Conservation (phyloP, 1,284 basidiomycete species). For the Fistulinella cinereoalba region DNA sequence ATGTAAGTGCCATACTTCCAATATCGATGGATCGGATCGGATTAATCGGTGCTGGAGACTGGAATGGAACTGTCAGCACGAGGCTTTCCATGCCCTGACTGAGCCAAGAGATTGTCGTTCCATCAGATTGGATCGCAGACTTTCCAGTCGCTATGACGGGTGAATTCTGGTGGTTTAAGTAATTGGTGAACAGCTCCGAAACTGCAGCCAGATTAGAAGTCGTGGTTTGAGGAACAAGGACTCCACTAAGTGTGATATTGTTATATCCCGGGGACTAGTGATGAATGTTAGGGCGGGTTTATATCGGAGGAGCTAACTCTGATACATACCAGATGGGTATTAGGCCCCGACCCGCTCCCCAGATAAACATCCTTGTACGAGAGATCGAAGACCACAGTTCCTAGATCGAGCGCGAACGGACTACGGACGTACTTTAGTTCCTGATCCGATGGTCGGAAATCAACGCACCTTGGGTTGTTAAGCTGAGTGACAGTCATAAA, state of each 20-base stretch:
- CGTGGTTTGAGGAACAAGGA: conserved; percentile 54
- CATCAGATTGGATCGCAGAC: conserved; percentile 56
- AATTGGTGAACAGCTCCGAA: conserved; percentile 70
- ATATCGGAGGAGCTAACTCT: background rate
- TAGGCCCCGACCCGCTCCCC: conserved; percentile 53
- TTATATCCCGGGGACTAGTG: conserved; percentile 54
- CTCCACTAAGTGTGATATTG: conserved; percentile 60
- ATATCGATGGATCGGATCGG: conserved; percentile 71
- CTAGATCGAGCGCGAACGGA: conserved; percentile 69
- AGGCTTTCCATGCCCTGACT: conserved; percentile 60
- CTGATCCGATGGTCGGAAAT: background rate
- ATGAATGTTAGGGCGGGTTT: background rate
- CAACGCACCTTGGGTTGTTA: conserved; percentile 56
- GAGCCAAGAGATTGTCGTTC: conserved; percentile 64
- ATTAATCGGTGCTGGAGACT: conserved; percentile 51
- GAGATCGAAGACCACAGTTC: conserved; percentile 65
- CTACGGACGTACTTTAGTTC: conserved; percentile 33
- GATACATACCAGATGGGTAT: conserved; percentile 52
- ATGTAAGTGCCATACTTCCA: conserved; percentile 58
- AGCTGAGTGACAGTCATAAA: conserved; percentile 59
- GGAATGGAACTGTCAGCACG: conserved; percentile 60
- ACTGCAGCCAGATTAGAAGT: conserved; percentile 49
- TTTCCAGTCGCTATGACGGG: conserved; percentile 59
- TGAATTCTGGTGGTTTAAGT: conserved; percentile 65
- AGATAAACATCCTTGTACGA: conserved; percentile 59